A percentile compares a stretch with the other conserved stretches of the same genome.
phyloP scores from a whole-genome alignment of 2,329 filamentous ascomycete species.

The Colletotrichum liaoningense region DNA sequence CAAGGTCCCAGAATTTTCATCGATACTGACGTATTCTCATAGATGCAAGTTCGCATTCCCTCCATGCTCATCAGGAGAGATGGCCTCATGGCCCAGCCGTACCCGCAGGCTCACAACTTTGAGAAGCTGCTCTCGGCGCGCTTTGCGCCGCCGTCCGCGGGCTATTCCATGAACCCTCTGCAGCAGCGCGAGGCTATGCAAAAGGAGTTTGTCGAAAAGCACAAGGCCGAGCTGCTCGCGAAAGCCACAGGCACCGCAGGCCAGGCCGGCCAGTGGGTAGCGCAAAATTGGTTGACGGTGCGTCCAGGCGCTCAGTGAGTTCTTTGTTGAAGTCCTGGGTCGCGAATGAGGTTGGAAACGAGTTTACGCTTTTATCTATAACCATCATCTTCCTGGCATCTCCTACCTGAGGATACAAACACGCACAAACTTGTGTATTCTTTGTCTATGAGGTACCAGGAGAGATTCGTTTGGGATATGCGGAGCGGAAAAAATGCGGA shows the following conservation, averaged over 20 bases:
- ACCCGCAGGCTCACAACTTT: conserved; percentile 55
- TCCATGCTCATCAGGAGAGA: conserved; percentile 72
- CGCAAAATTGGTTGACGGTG: conserved; percentile 49
- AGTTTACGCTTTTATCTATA: too few species aligned
- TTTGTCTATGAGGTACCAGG: not conserved
- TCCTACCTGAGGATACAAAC: too few species aligned
- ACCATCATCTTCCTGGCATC: too few species aligned
- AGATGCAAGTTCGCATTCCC: conserved; percentile 69
- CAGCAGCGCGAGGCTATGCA: conserved; percentile 61
- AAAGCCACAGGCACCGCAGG: conserved; percentile 52
- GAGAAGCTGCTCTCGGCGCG: conserved; percentile 57
- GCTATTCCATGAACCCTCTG: conserved; percentile 55
- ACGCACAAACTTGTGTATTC: not conserved
- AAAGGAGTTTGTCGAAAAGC: conserved; percentile 55
- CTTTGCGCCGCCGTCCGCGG: conserved; percentile 46
- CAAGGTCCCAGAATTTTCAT: not conserved
- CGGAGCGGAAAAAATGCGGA: not conserved
- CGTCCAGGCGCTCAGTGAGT: conserved; percentile 28
- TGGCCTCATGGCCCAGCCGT: conserved; percentile 58
- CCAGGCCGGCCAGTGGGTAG: conserved; percentile 50
- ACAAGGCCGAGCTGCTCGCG: conserved; percentile 54
- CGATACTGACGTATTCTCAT: conserved; percentile 6
- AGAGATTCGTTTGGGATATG: too few species aligned
- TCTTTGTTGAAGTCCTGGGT: not conserved
- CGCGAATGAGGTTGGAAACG: not conserved